Evolutionary conservation across 2,329 filamentous ascomycete species (phyloP).

Genomic region (Sporothrix schenckii): DNA sequence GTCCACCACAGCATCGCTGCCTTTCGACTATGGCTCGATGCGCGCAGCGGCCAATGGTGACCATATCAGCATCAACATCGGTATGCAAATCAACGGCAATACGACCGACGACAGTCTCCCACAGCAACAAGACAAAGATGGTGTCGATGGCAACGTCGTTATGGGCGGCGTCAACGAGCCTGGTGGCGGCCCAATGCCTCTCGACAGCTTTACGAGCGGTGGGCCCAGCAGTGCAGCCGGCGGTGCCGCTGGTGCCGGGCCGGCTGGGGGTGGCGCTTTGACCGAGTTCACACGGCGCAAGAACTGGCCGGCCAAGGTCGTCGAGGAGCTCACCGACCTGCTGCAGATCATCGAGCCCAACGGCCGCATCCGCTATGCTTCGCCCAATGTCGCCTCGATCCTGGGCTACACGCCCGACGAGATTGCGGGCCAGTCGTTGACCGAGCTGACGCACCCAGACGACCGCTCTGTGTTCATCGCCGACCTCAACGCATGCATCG

Average conservation of each 20-base stretch:
- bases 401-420: conserved; percentile 75
- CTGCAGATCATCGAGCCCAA: conserved; percentile 84
- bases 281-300: conserved; percentile 64
- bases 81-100: conserved; percentile 32
- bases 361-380: conserved; percentile 83
- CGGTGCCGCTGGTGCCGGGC: conserved; percentile 42
- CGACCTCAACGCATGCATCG: conserved; percentile 87
- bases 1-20: background rate
- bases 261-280: conserved; percentile 53
- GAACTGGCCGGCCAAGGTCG: conserved; percentile 84
- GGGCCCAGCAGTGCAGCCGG: conserved; percentile 35
- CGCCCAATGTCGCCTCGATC: conserved; percentile 71
- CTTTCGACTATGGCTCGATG: background rate
- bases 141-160: background rate
- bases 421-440: conserved; percentile 73
- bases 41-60: conserved; percentile 3
- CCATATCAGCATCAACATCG: background rate
- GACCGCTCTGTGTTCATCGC: conserved; percentile 79
- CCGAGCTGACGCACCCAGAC: conserved; percentile 82
- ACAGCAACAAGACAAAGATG: background rate
- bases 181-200: conserved; percentile 49
- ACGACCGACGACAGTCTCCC: conserved; percentile 34
- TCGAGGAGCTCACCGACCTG: conserved; percentile 88
- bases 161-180: conserved; percentile 20
- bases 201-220: conserved; percentile 34